Base-by-base conservation (phyloP, 208 protist genomes). In the Leptomonas pyrrhocoris region DNA sequence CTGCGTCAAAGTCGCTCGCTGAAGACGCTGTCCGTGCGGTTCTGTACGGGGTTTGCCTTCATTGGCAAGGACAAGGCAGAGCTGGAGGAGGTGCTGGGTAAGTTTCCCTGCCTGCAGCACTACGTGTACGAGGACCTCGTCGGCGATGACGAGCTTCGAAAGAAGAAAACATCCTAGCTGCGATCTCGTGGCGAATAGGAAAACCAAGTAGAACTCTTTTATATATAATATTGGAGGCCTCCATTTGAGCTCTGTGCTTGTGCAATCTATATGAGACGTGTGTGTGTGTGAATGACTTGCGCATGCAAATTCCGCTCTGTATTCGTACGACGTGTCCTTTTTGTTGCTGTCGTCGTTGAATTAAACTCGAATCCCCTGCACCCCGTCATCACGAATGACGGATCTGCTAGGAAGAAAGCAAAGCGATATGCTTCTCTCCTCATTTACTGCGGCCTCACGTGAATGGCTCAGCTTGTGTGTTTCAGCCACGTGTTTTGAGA, bases 81-180 rank as follows among this genome's bases (percentile, higher is more conserved):
- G 30, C 63, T 89, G 27, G 73, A 73, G 36, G 51, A 42, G 12
- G 71, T 62, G 27, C 53, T 86, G 19, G 74, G 76, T 19, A 13
- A 25, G 30, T 84, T 89, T 31, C 69, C 80, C 1, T 63, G 63
- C 7, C 66, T 89, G 51, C 53, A 80, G 46, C 40, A 77, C 31
- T 88, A 85, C 67, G 27, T 85, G 1, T 88, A 88, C 49, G 83
- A 84, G 25, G 80, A 88, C 59, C 54, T 85, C 15, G 62, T 68
- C 25, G 79, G 79, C 9, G 82, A 87, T 51, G 82, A 77, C 13
- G 64, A 73, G 55, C 68, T 78, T 4, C 73, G 78, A 12, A 69
- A 78, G 43, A 77, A 71, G 56, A 56, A 0, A 25, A 68, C 60
- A 23, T 31, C 11, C 19, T 60, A 42, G 28, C 7, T 56, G 16